These are phyloP conservation scores for Claviceps capensis DNA, from an alignment of 2,329 filamentous ascomycete species.

Conservation along the genomic window DNA sequence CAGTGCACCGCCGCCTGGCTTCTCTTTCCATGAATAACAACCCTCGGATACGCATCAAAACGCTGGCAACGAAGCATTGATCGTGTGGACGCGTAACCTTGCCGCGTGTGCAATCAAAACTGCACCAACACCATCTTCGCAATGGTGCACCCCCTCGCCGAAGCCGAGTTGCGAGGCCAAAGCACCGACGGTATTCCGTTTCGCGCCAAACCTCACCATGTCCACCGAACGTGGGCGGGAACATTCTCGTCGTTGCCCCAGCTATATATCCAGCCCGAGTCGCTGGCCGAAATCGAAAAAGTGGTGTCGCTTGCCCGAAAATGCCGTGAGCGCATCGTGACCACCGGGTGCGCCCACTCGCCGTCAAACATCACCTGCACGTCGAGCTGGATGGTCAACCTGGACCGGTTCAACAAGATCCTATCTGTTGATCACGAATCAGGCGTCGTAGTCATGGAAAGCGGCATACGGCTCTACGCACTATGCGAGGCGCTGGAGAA, in stretches of 20 bases:
- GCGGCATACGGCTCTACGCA: conserved; percentile 71
- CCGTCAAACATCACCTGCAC: conserved; percentile 87
- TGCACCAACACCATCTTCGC: neutral
- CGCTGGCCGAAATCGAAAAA: conserved; percentile 70
- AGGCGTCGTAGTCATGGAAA: conserved; percentile 62
- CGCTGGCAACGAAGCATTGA: no score
- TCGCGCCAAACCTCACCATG: conserved; percentile 55
- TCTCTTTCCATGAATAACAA: neutral
- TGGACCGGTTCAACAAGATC: conserved; percentile 69
- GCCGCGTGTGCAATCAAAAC: neutral
- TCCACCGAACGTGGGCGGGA: conserved; percentile 87
- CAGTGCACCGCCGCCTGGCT: neutral
- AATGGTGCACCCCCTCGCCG: conserved; percentile 26
- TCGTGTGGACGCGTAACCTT: neutral
- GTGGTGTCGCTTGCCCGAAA: conserved; percentile 64
- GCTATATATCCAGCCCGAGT: conserved; percentile 77
- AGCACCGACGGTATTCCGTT: conserved; percentile 47
- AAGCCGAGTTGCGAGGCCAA: conserved; percentile 18
- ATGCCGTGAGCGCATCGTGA: conserved; percentile 70
- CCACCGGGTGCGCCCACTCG: conserved; percentile 84
- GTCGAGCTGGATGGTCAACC: conserved; percentile 85
- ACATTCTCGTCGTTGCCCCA: conserved; percentile 85
- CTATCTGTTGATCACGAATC: conserved; percentile 53
- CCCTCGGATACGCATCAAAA: neutral
- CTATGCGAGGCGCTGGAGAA: conserved; percentile 62